phyloP scores from a whole-genome alignment of 208 protist genomes.

The Trypanosoma brucei region DNA sequence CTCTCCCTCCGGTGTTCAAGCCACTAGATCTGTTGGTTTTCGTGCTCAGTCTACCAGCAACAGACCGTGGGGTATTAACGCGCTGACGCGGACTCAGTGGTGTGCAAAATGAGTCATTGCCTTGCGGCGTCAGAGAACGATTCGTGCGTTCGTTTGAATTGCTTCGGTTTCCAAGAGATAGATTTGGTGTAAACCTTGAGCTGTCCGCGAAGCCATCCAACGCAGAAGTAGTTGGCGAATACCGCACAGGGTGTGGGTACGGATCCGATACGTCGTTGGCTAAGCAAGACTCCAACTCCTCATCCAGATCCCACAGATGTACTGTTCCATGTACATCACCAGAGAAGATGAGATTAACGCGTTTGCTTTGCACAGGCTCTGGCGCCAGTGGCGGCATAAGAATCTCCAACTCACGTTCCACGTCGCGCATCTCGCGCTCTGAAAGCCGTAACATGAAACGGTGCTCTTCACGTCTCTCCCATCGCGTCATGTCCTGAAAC shows the following conservation, averaged over 20 bases:
- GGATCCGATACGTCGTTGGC: background rate
- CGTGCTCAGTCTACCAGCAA: background rate
- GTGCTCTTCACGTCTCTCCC: slow-evolving; percentile 72
- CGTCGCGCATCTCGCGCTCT: slow-evolving; percentile 73
- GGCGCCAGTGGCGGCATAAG: slow-evolving; percentile 63
- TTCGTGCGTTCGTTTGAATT: background rate
- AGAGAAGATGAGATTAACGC: slow-evolving; percentile 77
- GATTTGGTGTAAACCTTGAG: background rate
- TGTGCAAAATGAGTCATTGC: background rate
- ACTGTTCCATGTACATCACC: slow-evolving; percentile 70
- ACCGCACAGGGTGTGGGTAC: background rate
- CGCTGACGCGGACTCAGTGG: background rate
- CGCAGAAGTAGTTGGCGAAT: background rate
- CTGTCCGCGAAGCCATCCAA: background rate
- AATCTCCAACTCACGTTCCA: slow-evolving; percentile 57
- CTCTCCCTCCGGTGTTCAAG: background rate
- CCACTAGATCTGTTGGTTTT: background rate
- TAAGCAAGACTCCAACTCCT: slow-evolving; percentile 40
- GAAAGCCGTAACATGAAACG: slow-evolving; percentile 46
- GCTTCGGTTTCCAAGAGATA: background rate
- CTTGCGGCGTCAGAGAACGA: background rate
- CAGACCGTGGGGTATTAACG: background rate
- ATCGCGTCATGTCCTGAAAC: slow-evolving; percentile 62
- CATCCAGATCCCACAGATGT: slow-evolving; percentile 86
- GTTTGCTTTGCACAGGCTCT: slow-evolving; percentile 59